phyloP scores from a whole-genome alignment of 2,329 filamentous ascomycete genomes.

The Sclerotinia nivalis region DNA sequence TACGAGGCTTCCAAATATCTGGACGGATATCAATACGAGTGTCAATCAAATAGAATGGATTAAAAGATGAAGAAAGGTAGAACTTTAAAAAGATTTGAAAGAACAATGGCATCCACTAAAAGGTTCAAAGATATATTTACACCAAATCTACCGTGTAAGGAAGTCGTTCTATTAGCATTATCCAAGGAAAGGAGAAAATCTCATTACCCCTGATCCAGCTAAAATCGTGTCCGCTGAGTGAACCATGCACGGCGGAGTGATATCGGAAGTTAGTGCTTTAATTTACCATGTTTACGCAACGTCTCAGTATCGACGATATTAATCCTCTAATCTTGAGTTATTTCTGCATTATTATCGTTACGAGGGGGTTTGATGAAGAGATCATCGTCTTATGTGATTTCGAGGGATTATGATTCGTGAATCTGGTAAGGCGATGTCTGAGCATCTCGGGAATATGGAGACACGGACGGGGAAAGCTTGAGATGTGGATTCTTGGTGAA shows the following conservation, averaged over 20 bases:
- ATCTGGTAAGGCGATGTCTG: neutral
- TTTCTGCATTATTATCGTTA: neutral
- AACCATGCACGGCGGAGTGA: slow-evolving; percentile 10
- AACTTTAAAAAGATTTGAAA: neutral
- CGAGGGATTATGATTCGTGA: neutral
- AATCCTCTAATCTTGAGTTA: neutral
- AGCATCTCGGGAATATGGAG: neutral
- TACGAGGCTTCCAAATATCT: neutral
- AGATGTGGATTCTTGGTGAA: slow-evolving; percentile 1
- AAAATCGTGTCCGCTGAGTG: no score
- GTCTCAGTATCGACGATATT: neutral
- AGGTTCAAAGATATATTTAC: neutral
- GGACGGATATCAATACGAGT: neutral
- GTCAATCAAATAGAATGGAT: neutral
- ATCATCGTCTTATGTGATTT: neutral
- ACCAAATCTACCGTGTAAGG: neutral
- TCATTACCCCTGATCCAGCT: slow-evolving; percentile 21
- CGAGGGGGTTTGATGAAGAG: neutral
- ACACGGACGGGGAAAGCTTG: slow-evolving; percentile 13
- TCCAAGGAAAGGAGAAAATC: neutral
- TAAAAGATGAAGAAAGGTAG: neutral
- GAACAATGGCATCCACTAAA: neutral
- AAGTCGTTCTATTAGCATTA: neutral
- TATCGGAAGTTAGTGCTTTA: slow-evolving; percentile 9
- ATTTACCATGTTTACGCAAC: slow-evolving; percentile 6